phyloP scores from a whole-genome alignment of 2,329 filamentous ascomycete genomes.

The Monosporascus sp. region DNA sequence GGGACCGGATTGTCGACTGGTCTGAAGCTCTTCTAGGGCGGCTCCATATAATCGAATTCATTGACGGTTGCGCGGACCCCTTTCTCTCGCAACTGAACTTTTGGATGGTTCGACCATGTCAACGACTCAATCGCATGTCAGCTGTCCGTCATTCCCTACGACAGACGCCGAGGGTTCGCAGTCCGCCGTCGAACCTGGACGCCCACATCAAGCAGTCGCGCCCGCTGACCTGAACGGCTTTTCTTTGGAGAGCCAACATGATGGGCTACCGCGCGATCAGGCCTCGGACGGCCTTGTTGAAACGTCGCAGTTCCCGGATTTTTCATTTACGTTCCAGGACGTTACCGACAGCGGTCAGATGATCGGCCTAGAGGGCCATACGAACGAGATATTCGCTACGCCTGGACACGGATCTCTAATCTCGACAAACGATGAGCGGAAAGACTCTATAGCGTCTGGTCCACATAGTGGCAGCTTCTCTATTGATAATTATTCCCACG shows the following conservation, averaged over 20 bases:
- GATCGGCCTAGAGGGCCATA: constrained; percentile 33
- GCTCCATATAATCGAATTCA: neutral
- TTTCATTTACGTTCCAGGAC: constrained; percentile 45
- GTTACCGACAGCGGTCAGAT: constrained; percentile 38
- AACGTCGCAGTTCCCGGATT: constrained; percentile 46
- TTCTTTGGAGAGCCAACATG: constrained; percentile 30
- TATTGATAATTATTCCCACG: constrained; percentile 16
- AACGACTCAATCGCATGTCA: constrained; percentile 28
- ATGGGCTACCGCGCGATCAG: constrained; percentile 27
- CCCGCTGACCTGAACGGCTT: constrained; percentile 31
- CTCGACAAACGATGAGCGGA: constrained; percentile 32
- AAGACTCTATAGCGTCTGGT: constrained; percentile 32
- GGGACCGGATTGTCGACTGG: constrained; percentile 12
- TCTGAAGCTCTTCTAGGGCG: neutral
- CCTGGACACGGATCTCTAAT: constrained; percentile 27
- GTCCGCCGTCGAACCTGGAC: constrained; percentile 24
- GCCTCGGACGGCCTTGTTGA: constrained; percentile 36
- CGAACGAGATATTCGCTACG: constrained; percentile 26
- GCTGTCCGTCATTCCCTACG: constrained; percentile 28
- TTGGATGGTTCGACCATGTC: constrained; percentile 34
- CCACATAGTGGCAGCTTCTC: constrained; percentile 29
- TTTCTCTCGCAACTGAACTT: constrained; percentile 6
- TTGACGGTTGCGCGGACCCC: neutral
- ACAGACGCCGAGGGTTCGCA: constrained; percentile 31
- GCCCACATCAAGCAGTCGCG: constrained; percentile 25